Base-by-base conservation (phyloP, 495 filamentous ascomycete species). In the Tuber microsphaerosporum region DNA sequence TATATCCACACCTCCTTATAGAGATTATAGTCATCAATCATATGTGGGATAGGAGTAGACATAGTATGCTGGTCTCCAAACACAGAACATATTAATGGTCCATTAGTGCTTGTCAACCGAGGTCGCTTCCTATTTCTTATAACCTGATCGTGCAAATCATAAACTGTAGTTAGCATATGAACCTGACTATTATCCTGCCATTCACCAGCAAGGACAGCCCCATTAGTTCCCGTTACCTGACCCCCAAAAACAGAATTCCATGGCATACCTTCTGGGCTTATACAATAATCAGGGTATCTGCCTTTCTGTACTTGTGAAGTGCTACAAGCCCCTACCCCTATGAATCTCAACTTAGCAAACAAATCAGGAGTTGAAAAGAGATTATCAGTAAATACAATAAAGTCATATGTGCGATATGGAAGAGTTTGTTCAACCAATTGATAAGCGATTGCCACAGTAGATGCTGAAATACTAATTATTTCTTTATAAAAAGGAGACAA, bases 11-110 rank as follows among this genome's bases (percentile, higher is more conserved):
- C 79, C 70, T 46, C 72, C 72, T 68, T 77, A 74, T 76, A 20
- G 42, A 74, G 68, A 71, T 78, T 80, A 70, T 80, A 80, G 68
- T 80, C 76, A 37, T 78, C 48, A 42, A 82, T 78, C 75, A 74
- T 51, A 26, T 31, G 3, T 9, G 74, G 71, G 22, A 79, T 76
- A 65, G 22, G 12, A 3, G 37, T 34, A 9, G 8, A 3, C 10
- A 43, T 74, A 31, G 42, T 22, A 10, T 48, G 6, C 44, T 34
- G 20, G 41, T 69, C 51, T n/a, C 46, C 7, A 51, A 51, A 51
- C 9, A 51, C 20, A 10, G 46, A 20, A 51, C 2, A 5, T 51
- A 22, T 51, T n/a, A 69, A 74, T 26, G 16, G 26, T 44, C 45
- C 7, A 19, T 74, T 76, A 12, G 45, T 44, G 0, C 51, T 74